A percentile compares a stretch with the other conserved stretches of the same genome.
Conservation (phyloP, 441 rosid genomes). For the Daphne laureola region DNA sequence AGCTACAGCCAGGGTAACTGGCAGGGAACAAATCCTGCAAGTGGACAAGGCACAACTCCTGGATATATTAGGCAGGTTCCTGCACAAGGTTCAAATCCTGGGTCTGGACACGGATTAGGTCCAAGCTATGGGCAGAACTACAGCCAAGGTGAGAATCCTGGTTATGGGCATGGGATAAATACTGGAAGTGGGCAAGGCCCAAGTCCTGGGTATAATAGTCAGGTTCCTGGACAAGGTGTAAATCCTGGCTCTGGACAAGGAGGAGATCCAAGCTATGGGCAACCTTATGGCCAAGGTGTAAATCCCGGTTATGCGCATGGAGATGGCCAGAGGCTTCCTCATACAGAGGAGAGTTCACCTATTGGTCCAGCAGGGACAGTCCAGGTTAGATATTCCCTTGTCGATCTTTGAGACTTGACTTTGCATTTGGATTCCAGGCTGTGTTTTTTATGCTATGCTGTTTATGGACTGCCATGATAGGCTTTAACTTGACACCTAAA, state of each 20-base stretch:
- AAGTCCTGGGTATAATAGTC: constrained; percentile 27
- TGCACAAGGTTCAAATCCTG: constrained; percentile 10
- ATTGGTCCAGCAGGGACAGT: constrained; percentile 31
- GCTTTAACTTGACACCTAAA: not conserved
- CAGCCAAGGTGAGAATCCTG: constrained; percentile 20
- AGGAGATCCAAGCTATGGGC: constrained; percentile 33
- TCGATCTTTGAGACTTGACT: constrained; percentile 7
- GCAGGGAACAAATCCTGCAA: constrained; percentile 10
- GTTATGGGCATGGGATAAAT: constrained; percentile 12
- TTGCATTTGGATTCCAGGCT: not conserved
- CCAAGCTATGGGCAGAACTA: constrained; percentile 1
- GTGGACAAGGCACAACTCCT: constrained; percentile 20
- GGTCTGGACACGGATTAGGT: not conserved
- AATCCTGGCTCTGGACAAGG: constrained; percentile 19
- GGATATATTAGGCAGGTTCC: not conserved
- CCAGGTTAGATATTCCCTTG: constrained; percentile 33
- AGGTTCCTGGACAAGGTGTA: constrained; percentile 29
- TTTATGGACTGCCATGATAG: not conserved
- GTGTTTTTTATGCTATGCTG: not conserved
- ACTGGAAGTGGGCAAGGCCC: constrained; percentile 28
- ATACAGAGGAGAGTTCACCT: constrained; percentile 29
- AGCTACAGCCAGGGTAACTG: constrained; percentile 4
- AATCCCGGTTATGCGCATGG: constrained; percentile 22
- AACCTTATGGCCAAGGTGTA: constrained; percentile 1
- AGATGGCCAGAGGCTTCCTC: constrained; percentile 22